Percentiles rank a stretch among this genome's conserved stretches.
Evolutionary conservation across 2,329 filamentous ascomycete genomes (phyloP).

Genomic region (Pestalotiopsis sp.): DNA sequence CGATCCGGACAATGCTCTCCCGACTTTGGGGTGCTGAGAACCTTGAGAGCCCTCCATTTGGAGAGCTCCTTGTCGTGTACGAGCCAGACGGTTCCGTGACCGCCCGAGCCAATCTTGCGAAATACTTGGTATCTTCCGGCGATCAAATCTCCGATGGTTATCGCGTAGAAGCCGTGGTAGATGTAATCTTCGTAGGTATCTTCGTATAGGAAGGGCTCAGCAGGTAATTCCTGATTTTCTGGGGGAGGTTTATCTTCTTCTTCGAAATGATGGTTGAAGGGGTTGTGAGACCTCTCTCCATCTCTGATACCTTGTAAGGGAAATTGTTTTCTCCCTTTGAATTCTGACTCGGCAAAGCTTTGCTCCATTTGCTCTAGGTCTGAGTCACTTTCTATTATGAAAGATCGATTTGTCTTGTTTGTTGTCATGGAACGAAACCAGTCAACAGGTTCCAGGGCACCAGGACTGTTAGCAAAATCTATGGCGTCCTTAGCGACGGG

Average conservation of each 20-base stretch:
- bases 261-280: background rate
- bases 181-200: conserved; percentile 1
- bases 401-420: no score
- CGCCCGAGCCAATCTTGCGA: conserved; percentile 9
- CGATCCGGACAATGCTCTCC: background rate
- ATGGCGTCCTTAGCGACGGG: no score
- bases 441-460: no score
- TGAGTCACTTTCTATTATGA: no score
- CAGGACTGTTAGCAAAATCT: no score
- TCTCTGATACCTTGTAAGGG: no score
- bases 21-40: background rate
- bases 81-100: conserved; percentile 13
- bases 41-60: conserved; percentile 11
- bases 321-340: no score
- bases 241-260: background rate
- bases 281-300: no score
- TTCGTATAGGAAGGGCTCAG: background rate
- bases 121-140: conserved; percentile 8
- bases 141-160: conserved; percentile 8
- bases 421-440: no score
- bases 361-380: no score
- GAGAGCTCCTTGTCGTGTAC: background rate
- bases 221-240: background rate
- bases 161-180: conserved; percentile 8
- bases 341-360: no score